A percentile compares a stretch with the other conserved stretches of the same genome.
These are phyloP conservation scores for Leccinellum rugosiceps DNA, from an alignment of 768 basidiomycete genomes.

Conservation along the genomic window DNA sequence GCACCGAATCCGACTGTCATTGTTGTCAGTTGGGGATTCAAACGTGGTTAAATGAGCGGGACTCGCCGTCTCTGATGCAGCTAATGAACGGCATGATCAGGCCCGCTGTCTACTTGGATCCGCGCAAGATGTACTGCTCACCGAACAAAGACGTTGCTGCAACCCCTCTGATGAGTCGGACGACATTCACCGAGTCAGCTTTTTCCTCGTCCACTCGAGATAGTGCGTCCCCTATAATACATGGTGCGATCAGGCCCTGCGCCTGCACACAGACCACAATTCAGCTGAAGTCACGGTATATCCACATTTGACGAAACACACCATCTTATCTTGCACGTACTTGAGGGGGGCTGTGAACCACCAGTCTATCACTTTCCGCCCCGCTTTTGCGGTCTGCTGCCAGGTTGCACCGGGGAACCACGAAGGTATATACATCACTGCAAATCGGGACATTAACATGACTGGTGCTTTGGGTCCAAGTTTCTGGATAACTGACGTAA, in stretches of 20 bases:
- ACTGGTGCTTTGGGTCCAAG: too few species aligned
- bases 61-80: conserved; percentile 8
- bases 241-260: background rate
- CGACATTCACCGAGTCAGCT: background rate
- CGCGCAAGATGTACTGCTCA: background rate
- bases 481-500: background rate
- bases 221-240: conserved; percentile 7
- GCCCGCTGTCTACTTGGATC: background rate
- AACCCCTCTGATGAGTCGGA: conserved; percentile 2
- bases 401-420: conserved; percentile 7
- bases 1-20: conserved; percentile 5
- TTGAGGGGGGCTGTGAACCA: background rate
- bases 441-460: background rate
- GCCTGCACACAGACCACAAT: background rate
- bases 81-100: background rate
- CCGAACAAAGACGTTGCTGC: conserved; percentile 8
- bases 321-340: background rate
- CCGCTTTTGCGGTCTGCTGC: background rate
- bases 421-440: conserved; percentile 6
- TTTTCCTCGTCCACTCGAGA: background rate
- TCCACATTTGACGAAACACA: background rate
- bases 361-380: conserved; percentile 3
- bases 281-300: background rate
- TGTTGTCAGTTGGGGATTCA: background rate
- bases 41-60: background rate